phyloP scores from a whole-genome alignment of 371 early-diverging fungal genomes.

The Lichtheimia corymbifera region DNA sequence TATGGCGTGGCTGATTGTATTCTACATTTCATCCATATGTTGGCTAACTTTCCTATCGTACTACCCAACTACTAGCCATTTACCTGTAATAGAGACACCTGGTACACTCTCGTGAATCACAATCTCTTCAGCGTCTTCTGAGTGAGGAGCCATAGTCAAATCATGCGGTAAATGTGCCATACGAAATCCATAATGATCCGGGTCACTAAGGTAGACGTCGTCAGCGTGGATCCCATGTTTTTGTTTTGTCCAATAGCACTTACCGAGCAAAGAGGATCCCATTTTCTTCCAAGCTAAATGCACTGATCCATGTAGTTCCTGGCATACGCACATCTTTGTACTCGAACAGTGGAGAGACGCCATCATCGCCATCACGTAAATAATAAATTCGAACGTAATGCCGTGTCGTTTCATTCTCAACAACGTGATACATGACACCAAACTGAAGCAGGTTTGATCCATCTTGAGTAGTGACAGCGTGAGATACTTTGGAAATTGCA shows the following conservation, averaged over 20 bases:
- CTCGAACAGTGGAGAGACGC: neutral
- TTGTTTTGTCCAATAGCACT: neutral
- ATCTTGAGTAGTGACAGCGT: slow-evolving; percentile 1
- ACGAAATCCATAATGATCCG: slow-evolving; percentile 40
- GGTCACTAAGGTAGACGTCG: slow-evolving; percentile 24
- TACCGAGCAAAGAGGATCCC: slow-evolving; percentile 44
- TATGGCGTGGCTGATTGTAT: slow-evolving; percentile 7
- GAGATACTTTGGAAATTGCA: slow-evolving; percentile 28
- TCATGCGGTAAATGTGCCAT: slow-evolving; percentile 26
- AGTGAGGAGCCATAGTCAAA: slow-evolving; percentile 2
- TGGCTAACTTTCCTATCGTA: too few species aligned
- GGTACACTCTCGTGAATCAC: slow-evolving; percentile 14
- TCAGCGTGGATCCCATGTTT: neutral
- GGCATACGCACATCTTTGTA: slow-evolving; percentile 37
- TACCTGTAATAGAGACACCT: slow-evolving; percentile 31
- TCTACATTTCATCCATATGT: slow-evolving; percentile 5
- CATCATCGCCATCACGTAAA: neutral
- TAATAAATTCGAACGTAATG: slow-evolving; percentile 38
- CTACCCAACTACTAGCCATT: neutral
- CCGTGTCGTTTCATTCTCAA: slow-evolving; percentile 32
- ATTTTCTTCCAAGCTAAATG: slow-evolving; percentile 34
- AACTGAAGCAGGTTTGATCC: slow-evolving; percentile 19
- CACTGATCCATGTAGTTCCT: slow-evolving; percentile 39
- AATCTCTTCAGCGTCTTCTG: neutral
- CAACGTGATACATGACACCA: slow-evolving; percentile 37